A percentile compares a stretch with the other conserved stretches of the same genome.
These are phyloP conservation scores for Ilex aquifolium DNA, from an alignment of 257 asterid species.

Conservation along the genomic window DNA sequence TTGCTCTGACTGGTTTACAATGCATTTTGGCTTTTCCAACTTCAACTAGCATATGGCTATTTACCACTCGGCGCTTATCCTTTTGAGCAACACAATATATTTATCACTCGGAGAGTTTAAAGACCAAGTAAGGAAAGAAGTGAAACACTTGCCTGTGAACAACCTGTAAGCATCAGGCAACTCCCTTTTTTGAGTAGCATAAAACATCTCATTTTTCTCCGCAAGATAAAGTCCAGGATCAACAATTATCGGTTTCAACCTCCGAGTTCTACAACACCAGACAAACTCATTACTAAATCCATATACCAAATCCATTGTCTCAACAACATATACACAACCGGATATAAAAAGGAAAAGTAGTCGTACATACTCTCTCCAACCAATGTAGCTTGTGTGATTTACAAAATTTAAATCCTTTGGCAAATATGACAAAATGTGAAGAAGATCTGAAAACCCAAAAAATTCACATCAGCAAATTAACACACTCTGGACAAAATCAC, in stretches of 20 bases:
- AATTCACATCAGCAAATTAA: slow-evolving; percentile 14
- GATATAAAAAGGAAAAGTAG: slow-evolving; percentile 9
- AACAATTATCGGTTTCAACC: slow-evolving; percentile 78
- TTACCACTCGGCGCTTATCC: too few relatives aligned
- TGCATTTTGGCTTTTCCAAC: too few relatives aligned
- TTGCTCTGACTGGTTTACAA: too few relatives aligned
- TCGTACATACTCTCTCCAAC: slow-evolving; percentile 88
- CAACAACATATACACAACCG: not conserved
- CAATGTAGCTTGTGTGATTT: slow-evolving; percentile 87
- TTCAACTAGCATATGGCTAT: too few relatives aligned
- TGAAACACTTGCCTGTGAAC: slow-evolving; percentile 51
- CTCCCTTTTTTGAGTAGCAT: slow-evolving; percentile 74
- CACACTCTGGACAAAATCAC: too few relatives aligned
- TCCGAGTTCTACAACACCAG: slow-evolving; percentile 49
- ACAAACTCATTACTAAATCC: slow-evolving; percentile 3
- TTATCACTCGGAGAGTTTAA: too few relatives aligned
- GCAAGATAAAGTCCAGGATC: slow-evolving; percentile 75
- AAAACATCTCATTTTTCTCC: slow-evolving; percentile 63
- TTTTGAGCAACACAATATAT: too few relatives aligned
- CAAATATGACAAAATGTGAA: slow-evolving; percentile 80
- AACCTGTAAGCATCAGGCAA: slow-evolving; percentile 80
- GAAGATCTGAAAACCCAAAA: slow-evolving; percentile 63
- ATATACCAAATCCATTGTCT: not conserved
- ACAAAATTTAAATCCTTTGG: slow-evolving; percentile 89
- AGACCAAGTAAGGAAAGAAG: not conserved